Evolutionary conservation across 2,329 filamentous ascomycete genomes (phyloP).

Genomic region (Sclerotinia glacialis): DNA sequence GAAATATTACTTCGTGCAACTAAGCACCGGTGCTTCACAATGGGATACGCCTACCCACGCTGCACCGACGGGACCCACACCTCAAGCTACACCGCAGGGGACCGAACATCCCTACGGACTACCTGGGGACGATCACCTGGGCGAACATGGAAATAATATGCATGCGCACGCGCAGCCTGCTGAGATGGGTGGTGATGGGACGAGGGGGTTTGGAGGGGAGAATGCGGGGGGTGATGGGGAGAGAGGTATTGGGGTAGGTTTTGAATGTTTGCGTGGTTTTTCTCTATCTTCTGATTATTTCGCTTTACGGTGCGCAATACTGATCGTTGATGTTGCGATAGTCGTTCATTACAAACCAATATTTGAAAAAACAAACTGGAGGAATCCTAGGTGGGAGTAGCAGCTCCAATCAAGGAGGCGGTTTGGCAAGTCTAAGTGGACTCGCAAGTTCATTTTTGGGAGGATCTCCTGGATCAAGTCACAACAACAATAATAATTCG

Average conservation of each 20-base stretch:
- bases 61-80: constrained; percentile 60
- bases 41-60: constrained; percentile 70
- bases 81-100: constrained; percentile 47
- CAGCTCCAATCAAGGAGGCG: constrained; percentile 28
- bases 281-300: background rate
- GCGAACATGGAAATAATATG: constrained; percentile 28
- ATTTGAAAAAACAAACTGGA: constrained; percentile 23
- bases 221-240: constrained; percentile 63
- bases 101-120: constrained; percentile 62
- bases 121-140: constrained; percentile 39
- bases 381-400: constrained; percentile 16
- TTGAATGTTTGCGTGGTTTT: background rate
- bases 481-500: constrained; percentile 32
- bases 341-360: constrained; percentile 39
- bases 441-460: constrained; percentile 42
- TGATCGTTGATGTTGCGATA: constrained; percentile 7
- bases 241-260: constrained; percentile 63
- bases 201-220: constrained; percentile 61
- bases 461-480: constrained; percentile 30
- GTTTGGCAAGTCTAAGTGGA: constrained; percentile 41
- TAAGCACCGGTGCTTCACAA: constrained; percentile 68
- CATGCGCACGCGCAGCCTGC: constrained; percentile 29
- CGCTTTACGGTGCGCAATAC: background rate
- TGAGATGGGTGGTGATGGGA: constrained; percentile 54
- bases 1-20: constrained; percentile 71